Evolutionary conservation across 2,329 filamentous ascomycete genomes (phyloP), one percentile per base, ranked within the genome.

Genomic region (Aspergillus fijiensis): DNA sequence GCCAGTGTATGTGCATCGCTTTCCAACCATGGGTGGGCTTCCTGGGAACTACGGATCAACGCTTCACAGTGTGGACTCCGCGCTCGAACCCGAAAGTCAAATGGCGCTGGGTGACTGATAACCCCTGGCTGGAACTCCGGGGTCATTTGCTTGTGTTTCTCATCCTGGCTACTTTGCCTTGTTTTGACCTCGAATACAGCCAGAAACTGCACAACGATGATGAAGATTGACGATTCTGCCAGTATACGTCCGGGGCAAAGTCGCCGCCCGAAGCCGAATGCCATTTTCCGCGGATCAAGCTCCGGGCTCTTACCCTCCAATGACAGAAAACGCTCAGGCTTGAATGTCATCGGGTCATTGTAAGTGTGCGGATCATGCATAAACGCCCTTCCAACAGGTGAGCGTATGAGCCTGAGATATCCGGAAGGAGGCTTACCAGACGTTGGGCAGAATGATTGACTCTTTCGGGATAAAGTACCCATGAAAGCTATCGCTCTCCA

Each of bases 401-500:
- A 45, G 39, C 39, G 16, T 9, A 7, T 5, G 12, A 19, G 16
- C 39, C 3, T 45, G n/a, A 7, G 1, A 45, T 16, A 3, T n/a
- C 2, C 2, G 14, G 7, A 10, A 16, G 19, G 27, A 19, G 14
- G 19, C 3, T 27, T 2, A 62, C 60, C 61, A 63, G 33, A 63
- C 54, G 48, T 61, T 63, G 12, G 61, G 59, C n/a, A 63, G 14
- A 1, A 61, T 10, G 2, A 61, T n/a, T 0, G 61, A 21, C 1
- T 50, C 56, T 23, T 58, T 59, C 1, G 61, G 61, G 6, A 63
- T 61, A 2, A 48, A 25, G 4, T 63, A 61, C 3, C 56, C 59
- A 14, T 61, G 19, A 14, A 59, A 63, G 9, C 55, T 9, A 27
- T 63, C 53, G 2, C 57, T 51, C 10, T 57, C 35, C 5, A 39